A percentile compares a stretch with the other conserved stretches of the same genome.
Evolutionary conservation across 2,329 filamentous ascomycete genomes (phyloP).

Genomic region (Venturia oleaginea): DNA sequence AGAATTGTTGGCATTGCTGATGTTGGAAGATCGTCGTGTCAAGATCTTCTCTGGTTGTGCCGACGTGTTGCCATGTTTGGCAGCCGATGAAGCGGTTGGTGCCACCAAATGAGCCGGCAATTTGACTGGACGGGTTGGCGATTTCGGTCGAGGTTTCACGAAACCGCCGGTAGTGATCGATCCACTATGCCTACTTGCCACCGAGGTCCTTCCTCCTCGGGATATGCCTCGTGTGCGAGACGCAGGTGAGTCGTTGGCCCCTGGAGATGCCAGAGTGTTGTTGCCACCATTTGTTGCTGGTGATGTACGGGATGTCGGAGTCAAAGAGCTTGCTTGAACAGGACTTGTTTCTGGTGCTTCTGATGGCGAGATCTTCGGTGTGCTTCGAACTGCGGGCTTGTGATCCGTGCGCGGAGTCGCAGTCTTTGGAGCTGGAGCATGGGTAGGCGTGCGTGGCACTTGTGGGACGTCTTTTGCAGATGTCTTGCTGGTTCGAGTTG

Average conservation of each 20-base stretch:
- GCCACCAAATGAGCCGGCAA: conserved; percentile 59
- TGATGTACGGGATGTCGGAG: background rate
- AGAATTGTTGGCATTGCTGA: conserved; percentile 19
- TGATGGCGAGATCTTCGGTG: background rate
- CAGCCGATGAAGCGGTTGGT: conserved; percentile 60
- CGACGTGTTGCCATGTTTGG: conserved; percentile 42
- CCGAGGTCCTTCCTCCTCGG: background rate
- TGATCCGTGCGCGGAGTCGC: background rate
- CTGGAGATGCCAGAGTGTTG: conserved; percentile 1
- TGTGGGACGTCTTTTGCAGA: background rate
- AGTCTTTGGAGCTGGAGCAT: background rate
- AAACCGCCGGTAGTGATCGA: conserved; percentile 20
- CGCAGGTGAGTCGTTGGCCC: background rate
- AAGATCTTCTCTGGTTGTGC: conserved; percentile 22
- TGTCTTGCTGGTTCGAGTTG: background rate
- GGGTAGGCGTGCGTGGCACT: background rate
- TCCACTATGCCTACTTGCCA: background rate
- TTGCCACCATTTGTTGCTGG: background rate
- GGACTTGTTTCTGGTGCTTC: background rate
- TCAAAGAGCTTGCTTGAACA: background rate
- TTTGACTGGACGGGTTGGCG: conserved; percentile 58
- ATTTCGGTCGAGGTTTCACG: conserved; percentile 39
- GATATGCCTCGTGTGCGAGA: background rate
- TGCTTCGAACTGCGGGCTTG: background rate
- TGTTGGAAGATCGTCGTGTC: conserved; percentile 29